phyloP scores from a whole-genome alignment of 352 stramenopile species.

The Pythium aristosporum region DNA sequence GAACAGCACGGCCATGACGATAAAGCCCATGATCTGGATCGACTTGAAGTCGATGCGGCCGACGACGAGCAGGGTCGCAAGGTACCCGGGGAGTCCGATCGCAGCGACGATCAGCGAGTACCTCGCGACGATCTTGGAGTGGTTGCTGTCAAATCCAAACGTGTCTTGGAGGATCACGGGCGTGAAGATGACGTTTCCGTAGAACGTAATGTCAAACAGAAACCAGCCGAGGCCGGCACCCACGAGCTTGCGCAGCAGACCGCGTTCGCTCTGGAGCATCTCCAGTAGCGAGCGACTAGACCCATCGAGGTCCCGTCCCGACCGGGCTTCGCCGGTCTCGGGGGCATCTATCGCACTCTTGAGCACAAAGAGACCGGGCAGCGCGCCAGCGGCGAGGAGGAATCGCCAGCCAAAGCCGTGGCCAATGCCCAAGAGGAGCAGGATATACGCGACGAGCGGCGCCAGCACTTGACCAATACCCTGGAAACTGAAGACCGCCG shows the following conservation, averaged over 20 bases:
- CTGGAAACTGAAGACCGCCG: conserved; percentile 68
- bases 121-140: conserved; percentile 53
- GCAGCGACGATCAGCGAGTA: conserved; percentile 70
- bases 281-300: conserved; percentile 29
- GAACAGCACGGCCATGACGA: conserved; percentile 70
- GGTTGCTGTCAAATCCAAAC: conserved; percentile 55
- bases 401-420: conserved; percentile 49
- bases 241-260: conserved; percentile 55
- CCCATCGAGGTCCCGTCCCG: conserved; percentile 8
- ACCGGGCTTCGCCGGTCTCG: conserved; percentile 23
- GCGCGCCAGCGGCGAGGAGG: conserved; percentile 47
- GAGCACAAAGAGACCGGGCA: conserved; percentile 63
- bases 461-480: conserved; percentile 56
- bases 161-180: conserved; percentile 77
- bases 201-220: conserved; percentile 91
- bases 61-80: conserved; percentile 60
- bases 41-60: conserved; percentile 67
- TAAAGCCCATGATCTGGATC: conserved; percentile 85
- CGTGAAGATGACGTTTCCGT: conserved; percentile 89
- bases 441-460: conserved; percentile 60
- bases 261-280: conserved; percentile 30
- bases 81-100: conserved; percentile 73
- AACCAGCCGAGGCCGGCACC: conserved; percentile 90
- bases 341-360: conserved; percentile 48
- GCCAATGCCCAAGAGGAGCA: conserved; percentile 39